Evolutionary conservation across 1,284 basidiomycete species (phyloP).

Genomic region (Rhizoctonia solani): DNA sequence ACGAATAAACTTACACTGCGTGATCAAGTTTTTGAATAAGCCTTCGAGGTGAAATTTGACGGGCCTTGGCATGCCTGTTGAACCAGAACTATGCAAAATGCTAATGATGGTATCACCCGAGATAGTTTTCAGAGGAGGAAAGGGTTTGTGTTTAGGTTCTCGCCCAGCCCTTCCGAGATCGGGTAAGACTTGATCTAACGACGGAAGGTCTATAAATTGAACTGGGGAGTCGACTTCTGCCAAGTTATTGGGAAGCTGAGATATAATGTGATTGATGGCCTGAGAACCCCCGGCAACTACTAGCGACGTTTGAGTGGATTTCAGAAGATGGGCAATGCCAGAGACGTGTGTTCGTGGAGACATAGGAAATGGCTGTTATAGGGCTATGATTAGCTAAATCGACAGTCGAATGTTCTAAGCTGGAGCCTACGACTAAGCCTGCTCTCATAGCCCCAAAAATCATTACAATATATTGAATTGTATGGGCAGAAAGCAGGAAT

Average conservation of each 20-base stretch:
- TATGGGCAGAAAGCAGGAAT: neutral
- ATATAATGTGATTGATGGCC: neutral
- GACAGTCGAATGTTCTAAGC: neutral
- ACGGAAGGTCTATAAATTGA: neutral
- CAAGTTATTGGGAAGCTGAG: neutral
- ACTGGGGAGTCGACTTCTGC: neutral
- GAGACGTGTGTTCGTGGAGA: constrained; percentile 1
- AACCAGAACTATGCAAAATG: constrained; percentile 23
- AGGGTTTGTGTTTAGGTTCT: neutral
- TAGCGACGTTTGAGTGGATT: neutral
- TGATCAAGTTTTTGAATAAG: constrained; percentile 4
- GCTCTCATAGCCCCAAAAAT: neutral
- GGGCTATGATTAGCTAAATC: neutral
- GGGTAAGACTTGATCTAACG: neutral
- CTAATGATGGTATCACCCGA: neutral
- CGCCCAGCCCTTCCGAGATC: neutral
- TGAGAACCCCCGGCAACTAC: neutral
- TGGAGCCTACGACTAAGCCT: no score
- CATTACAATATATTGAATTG: neutral
- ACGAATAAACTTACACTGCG: constrained; percentile 11
- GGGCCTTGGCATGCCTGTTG: constrained; percentile 11
- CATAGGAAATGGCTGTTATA: neutral
- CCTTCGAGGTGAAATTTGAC: constrained; percentile 1
- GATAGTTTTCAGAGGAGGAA: neutral
- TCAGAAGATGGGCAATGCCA: neutral